Evolutionary conservation across 495 filamentous ascomycete genomes (phyloP).

Genomic region (Hypoxylon crocopeplum): DNA sequence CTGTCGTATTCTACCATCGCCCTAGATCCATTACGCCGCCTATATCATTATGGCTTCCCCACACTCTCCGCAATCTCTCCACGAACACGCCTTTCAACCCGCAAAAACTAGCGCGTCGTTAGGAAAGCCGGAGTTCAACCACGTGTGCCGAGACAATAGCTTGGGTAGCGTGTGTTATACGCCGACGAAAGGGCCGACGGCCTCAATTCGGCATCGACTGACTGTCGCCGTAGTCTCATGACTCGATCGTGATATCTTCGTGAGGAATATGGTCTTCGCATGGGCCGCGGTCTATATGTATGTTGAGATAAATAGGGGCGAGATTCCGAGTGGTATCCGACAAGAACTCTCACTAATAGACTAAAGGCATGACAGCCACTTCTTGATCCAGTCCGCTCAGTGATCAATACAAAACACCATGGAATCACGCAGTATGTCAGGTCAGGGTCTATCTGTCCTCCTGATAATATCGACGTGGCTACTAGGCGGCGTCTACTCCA

Average conservation of each 20-base stretch:
- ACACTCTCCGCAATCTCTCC: too few species aligned
- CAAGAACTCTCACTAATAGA: background rate
- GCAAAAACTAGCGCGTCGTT: too few species aligned
- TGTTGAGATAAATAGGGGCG: conserved; percentile 3
- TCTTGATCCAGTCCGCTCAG: background rate
- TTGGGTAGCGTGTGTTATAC: conserved; percentile 7
- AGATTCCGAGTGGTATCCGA: background rate
- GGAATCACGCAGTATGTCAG: background rate
- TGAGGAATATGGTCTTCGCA: background rate
- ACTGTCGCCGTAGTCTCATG: conserved; percentile 7
- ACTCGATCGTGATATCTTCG: conserved; percentile 1
- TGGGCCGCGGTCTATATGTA: background rate
- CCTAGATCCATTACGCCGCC: too few species aligned
- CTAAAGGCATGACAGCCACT: background rate
- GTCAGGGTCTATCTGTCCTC: conserved; percentile 11
- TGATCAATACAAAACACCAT: conserved; percentile 2
- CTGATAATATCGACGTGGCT: conserved; percentile 19
- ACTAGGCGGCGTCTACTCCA: conserved; percentile 1
- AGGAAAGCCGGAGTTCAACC: too few species aligned
- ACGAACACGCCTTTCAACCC: too few species aligned
- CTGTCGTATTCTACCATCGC: too few species aligned
- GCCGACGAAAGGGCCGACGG: conserved; percentile 26
- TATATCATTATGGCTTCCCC: too few species aligned
- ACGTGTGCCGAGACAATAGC: too few species aligned
- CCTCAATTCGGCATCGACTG: conserved; percentile 13